Conservation (phyloP, 805 yeast species). For the Lachancea dasiensis region DNA sequence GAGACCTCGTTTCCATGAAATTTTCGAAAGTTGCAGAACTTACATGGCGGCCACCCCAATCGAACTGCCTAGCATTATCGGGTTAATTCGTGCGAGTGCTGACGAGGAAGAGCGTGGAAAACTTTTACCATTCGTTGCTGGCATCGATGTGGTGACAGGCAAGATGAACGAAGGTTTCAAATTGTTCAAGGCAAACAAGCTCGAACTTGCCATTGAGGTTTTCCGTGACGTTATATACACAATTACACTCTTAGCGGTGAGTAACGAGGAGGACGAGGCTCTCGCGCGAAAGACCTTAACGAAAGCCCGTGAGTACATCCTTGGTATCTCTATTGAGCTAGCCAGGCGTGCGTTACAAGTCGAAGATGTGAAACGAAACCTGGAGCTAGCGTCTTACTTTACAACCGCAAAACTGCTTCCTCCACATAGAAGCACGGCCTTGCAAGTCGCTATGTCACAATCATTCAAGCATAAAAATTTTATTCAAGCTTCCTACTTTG, state of each 20-base stretch:
- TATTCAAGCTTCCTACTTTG: slow-evolving; percentile 85
- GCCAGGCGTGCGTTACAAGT: slow-evolving; percentile 76
- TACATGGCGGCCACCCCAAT: slow-evolving; percentile 62
- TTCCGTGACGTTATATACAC: slow-evolving; percentile 80
- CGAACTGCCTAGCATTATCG: slow-evolving; percentile 64
- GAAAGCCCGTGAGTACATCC: slow-evolving; percentile 80
- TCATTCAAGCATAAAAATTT: slow-evolving; percentile 83
- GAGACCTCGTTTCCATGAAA: slow-evolving; percentile 73
- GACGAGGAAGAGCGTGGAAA: slow-evolving; percentile 47
- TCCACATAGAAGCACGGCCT: slow-evolving; percentile 78
- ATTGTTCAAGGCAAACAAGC: slow-evolving; percentile 74
- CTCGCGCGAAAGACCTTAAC: slow-evolving; percentile 66
- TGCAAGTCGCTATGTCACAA: slow-evolving; percentile 93
- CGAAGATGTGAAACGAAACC: slow-evolving; percentile 70
- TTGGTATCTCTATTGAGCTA: slow-evolving; percentile 88
- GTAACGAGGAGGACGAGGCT: slow-evolving; percentile 65
- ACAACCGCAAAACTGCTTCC: slow-evolving; percentile 77
- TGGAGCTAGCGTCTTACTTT: slow-evolving; percentile 94
- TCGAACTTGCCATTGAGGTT: slow-evolving; percentile 69
- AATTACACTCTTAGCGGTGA: slow-evolving; percentile 63
- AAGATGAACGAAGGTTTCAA: slow-evolving; percentile 67
- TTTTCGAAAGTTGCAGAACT: slow-evolving; percentile 74
- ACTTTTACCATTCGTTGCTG: slow-evolving; percentile 67
- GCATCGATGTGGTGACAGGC: slow-evolving; percentile 58
- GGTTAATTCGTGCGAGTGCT: slow-evolving; percentile 57